Conservation (phyloP, 306 rosid species). For the Glycyrrhiza uralensis region DNA sequence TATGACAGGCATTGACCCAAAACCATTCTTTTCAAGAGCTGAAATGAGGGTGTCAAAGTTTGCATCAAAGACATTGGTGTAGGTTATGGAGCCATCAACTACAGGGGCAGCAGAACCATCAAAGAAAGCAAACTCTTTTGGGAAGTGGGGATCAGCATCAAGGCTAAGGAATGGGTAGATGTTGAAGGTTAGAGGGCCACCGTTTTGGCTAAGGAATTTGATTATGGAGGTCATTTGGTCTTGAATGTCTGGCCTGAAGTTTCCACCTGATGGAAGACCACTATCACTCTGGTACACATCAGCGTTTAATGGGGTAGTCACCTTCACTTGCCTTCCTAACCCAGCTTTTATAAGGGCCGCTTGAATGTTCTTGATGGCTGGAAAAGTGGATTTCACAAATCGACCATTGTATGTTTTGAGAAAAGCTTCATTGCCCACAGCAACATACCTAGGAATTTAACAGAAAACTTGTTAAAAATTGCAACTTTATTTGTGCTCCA, state of each 20-base stretch:
- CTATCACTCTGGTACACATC: constrained; percentile 76
- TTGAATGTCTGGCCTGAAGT: constrained; percentile 72
- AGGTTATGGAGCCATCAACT: constrained; percentile 73
- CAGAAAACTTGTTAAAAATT: not conserved
- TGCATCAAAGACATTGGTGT: constrained; percentile 89
- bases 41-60: constrained; percentile 84
- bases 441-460: constrained; percentile 53
- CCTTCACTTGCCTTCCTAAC: constrained; percentile 79
- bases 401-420: constrained; percentile 62
- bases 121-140: constrained; percentile 87
- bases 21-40: constrained; percentile 82
- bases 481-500: not conserved
- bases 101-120: constrained; percentile 68
- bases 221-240: constrained; percentile 59
- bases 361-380: constrained; percentile 87
- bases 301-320: constrained; percentile 83
- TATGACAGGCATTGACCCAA: constrained; percentile 63
- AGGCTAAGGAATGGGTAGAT: constrained; percentile 97
- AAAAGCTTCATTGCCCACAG: constrained; percentile 93
- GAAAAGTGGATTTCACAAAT: constrained; percentile 57
- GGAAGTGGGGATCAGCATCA: constrained; percentile 85
- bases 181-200: constrained; percentile 67
- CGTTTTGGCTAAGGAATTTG: constrained; percentile 64
- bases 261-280: constrained; percentile 79
- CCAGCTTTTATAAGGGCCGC: constrained; percentile 93